phyloP scores from a whole-genome alignment of 2,329 filamentous ascomycete genomes.

The Colletotrichum endophyticum region DNA sequence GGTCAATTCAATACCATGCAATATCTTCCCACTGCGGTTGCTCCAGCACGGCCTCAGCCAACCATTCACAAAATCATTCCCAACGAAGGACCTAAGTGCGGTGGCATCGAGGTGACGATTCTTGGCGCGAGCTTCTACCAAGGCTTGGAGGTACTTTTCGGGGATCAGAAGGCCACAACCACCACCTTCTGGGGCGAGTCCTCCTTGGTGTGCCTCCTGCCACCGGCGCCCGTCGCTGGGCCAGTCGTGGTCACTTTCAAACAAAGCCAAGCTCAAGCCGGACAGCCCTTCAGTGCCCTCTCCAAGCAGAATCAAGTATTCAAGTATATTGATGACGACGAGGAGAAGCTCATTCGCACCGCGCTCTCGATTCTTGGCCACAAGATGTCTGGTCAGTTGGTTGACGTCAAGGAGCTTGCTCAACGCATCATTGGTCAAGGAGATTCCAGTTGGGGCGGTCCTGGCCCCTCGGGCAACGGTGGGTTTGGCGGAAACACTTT shows the following conservation, averaged over 20 bases:
- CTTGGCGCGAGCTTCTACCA: constrained; percentile 81
- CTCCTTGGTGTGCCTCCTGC: constrained; percentile 79
- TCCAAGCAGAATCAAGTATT: constrained; percentile 59
- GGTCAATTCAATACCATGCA: constrained; percentile 56
- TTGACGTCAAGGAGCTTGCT: constrained; percentile 67
- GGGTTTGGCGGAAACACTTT: constrained; percentile 47
- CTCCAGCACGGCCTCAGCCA: constrained; percentile 50
- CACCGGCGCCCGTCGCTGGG: constrained; percentile 71
- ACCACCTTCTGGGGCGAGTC: constrained; percentile 83
- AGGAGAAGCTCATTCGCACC: constrained; percentile 71
- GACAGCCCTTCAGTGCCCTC: constrained; percentile 34
- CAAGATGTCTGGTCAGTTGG: constrained; percentile 68
- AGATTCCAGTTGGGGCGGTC: constrained; percentile 51
- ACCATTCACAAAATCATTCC: constrained; percentile 86
- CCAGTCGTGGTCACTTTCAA: constrained; percentile 75
- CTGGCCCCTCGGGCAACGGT: constrained; percentile 36
- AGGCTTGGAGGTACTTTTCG: constrained; percentile 84
- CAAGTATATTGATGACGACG: constrained; percentile 76
- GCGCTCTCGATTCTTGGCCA: constrained; percentile 69
- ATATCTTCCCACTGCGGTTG: constrained; percentile 52
- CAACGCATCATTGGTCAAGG: constrained; percentile 61
- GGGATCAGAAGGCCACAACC: constrained; percentile 66
- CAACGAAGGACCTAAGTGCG: constrained; percentile 78
- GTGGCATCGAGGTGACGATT: constrained; percentile 87
- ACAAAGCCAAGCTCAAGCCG: constrained; percentile 47